Conservation (phyloP, 2,329 filamentous ascomycete genomes). For the Huntiella decipiens region DNA sequence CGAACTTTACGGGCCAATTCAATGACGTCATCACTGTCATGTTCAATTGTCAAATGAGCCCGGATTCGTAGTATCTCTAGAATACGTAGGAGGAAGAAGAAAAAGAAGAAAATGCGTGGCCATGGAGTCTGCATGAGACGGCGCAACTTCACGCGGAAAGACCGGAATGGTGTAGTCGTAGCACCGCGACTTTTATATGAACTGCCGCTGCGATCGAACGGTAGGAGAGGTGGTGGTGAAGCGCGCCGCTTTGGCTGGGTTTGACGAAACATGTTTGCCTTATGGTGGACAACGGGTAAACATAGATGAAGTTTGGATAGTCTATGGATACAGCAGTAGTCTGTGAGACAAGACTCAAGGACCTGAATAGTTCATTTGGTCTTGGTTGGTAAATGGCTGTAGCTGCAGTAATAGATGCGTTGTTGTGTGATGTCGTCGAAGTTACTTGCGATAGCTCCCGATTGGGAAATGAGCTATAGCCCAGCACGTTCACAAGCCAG, state of each 20-base stretch:
- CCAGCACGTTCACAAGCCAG: too few species aligned
- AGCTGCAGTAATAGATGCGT: too few species aligned
- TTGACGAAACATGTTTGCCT: not conserved
- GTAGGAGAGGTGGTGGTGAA: slow-evolving; percentile 10
- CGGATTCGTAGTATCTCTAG: slow-evolving; percentile 23
- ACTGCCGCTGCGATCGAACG: slow-evolving; percentile 5
- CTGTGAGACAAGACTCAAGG: too few species aligned
- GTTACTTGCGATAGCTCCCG: too few species aligned
- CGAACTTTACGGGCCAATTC: slow-evolving; percentile 14
- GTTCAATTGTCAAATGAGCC: slow-evolving; percentile 14
- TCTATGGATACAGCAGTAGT: too few species aligned
- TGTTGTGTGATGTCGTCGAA: too few species aligned
- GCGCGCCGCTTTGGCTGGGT: slow-evolving; percentile 5
- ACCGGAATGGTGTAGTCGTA: not conserved
- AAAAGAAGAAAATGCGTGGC: slow-evolving; percentile 18
- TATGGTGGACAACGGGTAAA: too few species aligned
- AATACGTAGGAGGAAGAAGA: slow-evolving; percentile 21
- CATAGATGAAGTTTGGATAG: too few species aligned
- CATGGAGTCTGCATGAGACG: slow-evolving; percentile 21
- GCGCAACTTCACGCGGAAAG: slow-evolving; percentile 18
- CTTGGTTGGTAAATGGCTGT: too few species aligned
- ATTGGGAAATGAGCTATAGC: too few species aligned
- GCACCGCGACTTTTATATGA: slow-evolving; percentile 4
- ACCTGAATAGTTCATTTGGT: too few species aligned
- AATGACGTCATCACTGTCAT: slow-evolving; percentile 8